Conservation (phyloP, 495 filamentous ascomycete species). For the Tuber indicum region DNA sequence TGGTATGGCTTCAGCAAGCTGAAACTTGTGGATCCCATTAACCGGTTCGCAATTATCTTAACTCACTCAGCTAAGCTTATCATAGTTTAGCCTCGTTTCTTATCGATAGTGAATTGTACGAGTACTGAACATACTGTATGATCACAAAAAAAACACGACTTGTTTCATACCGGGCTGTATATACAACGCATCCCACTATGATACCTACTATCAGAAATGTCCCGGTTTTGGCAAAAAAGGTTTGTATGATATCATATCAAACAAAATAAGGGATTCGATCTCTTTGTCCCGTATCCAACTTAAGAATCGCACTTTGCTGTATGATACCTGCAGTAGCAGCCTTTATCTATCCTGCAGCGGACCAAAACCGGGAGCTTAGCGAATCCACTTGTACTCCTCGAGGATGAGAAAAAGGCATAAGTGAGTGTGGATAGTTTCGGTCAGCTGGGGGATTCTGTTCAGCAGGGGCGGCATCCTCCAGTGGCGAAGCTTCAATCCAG, state of each 20-base stretch:
- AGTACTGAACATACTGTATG: no score
- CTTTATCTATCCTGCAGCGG: neutral
- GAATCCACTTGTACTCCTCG: neutral
- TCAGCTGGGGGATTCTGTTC: neutral
- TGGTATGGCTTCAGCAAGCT: no score
- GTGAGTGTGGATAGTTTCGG: neutral
- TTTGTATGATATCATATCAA: neutral
- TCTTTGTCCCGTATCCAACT: neutral
- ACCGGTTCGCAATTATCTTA: no score
- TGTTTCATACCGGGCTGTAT: no score
- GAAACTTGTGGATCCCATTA: no score
- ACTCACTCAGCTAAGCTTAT: no score
- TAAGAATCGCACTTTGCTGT: neutral
- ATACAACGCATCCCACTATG: no score
- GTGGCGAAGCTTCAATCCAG: neutral
- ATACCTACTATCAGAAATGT: neutral
- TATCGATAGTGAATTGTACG: no score
- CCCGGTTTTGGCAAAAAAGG: neutral
- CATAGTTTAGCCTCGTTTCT: no score
- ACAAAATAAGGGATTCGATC: neutral
- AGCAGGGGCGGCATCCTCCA: neutral
- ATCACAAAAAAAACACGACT: no score
- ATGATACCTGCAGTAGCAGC: neutral
- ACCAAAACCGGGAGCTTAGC: neutral
- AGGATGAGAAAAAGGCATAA: neutral